Percentiles rank a stretch among this genome's conserved stretches.
These are phyloP conservation scores for Lichtheimia ornata DNA, from an alignment of 371 early-diverging fungal genomes.

Conservation along the genomic window DNA sequence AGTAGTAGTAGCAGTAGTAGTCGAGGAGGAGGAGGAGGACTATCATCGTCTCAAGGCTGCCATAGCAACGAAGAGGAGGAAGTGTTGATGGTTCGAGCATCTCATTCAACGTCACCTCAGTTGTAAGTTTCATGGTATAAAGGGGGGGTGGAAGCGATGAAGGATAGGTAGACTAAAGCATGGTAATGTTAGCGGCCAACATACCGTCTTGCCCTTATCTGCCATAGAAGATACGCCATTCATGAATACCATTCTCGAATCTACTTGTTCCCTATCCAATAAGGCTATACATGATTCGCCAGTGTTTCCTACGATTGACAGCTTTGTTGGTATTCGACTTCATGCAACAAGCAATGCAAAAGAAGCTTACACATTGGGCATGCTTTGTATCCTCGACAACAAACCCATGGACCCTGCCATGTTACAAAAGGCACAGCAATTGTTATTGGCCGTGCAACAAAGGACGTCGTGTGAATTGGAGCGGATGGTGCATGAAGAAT, in stretches of 20 bases:
- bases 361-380: conserved; percentile 8
- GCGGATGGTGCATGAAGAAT: conserved; percentile 42
- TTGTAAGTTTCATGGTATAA: background rate
- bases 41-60: conserved; percentile 4
- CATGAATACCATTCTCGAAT: conserved; percentile 8
- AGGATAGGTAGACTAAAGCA: too few species aligned
- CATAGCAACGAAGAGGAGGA: conserved; percentile 5
- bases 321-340: conserved; percentile 19
- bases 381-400: conserved; percentile 16
- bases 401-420: conserved; percentile 15
- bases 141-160: too few species aligned
- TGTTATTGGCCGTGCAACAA: conserved; percentile 34
- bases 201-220: background rate
- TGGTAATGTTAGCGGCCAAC: background rate
- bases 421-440: conserved; percentile 6
- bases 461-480: conserved; percentile 52
- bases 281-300: background rate
- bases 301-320: background rate
- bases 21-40: too few species aligned
- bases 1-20: background rate
- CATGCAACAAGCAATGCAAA: background rate
- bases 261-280: conserved; percentile 10
- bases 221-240: conserved; percentile 15
- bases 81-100: conserved; percentile 9
- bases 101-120: conserved; percentile 3